Base-by-base conservation (phyloP, 176 grass and related monocot species). In the Metroxylon sagu region DNA sequence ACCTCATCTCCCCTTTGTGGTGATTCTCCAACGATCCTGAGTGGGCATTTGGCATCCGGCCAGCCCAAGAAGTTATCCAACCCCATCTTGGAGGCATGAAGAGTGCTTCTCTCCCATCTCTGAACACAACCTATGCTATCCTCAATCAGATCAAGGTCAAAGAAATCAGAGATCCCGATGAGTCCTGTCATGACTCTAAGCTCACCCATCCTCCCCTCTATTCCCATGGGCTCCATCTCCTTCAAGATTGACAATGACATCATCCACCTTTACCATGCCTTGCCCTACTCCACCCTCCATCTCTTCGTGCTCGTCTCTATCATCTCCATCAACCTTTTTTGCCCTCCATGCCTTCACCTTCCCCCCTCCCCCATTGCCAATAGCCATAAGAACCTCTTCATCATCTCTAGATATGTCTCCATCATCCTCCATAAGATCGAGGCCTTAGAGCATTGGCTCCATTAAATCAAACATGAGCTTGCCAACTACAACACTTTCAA, bases 401-500 rank as follows among this genome's bases (percentile, higher is more conserved):
- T 70, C 61, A 76, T 98, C 66, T 98, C 82, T 19, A 79, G 74
- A 5, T 79, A 88, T 70, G 76, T 85, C 16, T 54, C 84, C 18
- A 69, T 86, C 52, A 98, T 92, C 48, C 71, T 84, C 29, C 93
- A 76, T 16, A 82, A 98, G 79, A 98, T 85, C 73, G 84, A 85
- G 51, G 19, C 73, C 18, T 81, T 81, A 28, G 72, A 64, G 61
- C 69, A 71, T 4, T 72, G 65, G 5, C 71, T 80, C 50, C 72
- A 52, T 69, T 64, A 55, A 18, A 60, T 72, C 35, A 73, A 76
- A 53, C 66, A 67, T 7, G 61, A 72, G 28, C 74, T 83, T 29
- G 64, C 74, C 1, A 67, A 68, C 6, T 72, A 73, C 54, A 62
- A 77, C 52, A 71, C 65, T 17, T 27, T 73, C 12, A 62, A 77